phyloP scores from a whole-genome alignment of 176 grass and related monocot genomes.

The Thinopyrum elongatum region DNA sequence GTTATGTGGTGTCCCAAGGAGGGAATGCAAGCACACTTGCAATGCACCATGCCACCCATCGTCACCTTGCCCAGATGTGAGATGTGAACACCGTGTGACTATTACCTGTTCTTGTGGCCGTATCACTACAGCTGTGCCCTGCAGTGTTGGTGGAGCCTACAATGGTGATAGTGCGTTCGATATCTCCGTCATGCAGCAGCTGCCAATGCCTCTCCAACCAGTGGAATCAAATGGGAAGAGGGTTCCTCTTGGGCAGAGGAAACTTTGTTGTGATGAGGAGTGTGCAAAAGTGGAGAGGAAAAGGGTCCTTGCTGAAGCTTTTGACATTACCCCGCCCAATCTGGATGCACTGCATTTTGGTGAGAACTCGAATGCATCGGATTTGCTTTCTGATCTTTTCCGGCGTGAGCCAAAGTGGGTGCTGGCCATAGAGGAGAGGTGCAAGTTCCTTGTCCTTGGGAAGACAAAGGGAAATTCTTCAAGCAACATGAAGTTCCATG shows the following conservation, averaged over 20 bases:
- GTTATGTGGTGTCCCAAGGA: slow-evolving; percentile 78
- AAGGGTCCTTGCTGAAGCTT: slow-evolving; percentile 83
- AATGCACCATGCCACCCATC: slow-evolving; percentile 73
- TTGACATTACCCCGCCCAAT: slow-evolving; percentile 83
- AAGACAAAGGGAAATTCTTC: slow-evolving; percentile 59
- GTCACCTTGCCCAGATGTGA: slow-evolving; percentile 70
- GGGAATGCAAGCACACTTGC: slow-evolving; percentile 92
- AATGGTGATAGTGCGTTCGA: slow-evolving; percentile 55
- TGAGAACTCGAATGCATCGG: slow-evolving; percentile 51
- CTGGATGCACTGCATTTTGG: slow-evolving; percentile 86
- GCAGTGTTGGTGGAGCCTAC: slow-evolving; percentile 58
- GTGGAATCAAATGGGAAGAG: slow-evolving; percentile 70
- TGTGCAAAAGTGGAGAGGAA: slow-evolving; percentile 88
- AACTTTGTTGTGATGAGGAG: slow-evolving; percentile 84
- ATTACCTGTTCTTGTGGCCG: slow-evolving; percentile 75
- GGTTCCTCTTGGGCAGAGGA: slow-evolving; percentile 89
- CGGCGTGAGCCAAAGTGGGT: slow-evolving; percentile 86
- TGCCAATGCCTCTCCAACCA: slow-evolving; percentile 73
- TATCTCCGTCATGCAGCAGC: slow-evolving; percentile 78
- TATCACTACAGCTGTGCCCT: slow-evolving; percentile 70
- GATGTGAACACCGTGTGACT: slow-evolving; percentile 62
- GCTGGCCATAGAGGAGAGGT: slow-evolving; percentile 81
- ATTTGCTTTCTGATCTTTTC: slow-evolving; percentile 68
- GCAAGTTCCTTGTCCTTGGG: slow-evolving; percentile 88
- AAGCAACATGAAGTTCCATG: slow-evolving; percentile 63